Percentiles rank a stretch among this genome's conserved stretches.
Evolutionary conservation across 2,329 filamentous ascomycete genomes (phyloP).

Genomic region (Colletotrichum phormii): DNA sequence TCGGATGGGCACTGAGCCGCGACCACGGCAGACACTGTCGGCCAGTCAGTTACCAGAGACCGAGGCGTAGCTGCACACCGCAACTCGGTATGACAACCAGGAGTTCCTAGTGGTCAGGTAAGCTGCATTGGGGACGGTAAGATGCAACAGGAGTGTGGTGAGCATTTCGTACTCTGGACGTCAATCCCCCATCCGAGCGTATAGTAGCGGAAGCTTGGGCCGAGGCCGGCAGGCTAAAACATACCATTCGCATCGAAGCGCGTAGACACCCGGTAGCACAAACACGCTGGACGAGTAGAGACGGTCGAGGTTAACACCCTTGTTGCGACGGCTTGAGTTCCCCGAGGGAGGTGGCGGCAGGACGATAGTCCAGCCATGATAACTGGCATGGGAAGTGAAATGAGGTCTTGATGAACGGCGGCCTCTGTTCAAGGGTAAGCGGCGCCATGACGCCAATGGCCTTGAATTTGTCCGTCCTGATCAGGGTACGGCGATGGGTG

Average conservation of each 20-base stretch:
- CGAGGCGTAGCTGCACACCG: constrained; percentile 13
- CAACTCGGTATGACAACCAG: constrained; percentile 5
- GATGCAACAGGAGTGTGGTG: not conserved
- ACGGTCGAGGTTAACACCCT: not conserved
- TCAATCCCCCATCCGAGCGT: constrained; percentile 7
- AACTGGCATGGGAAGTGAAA: constrained; percentile 26
- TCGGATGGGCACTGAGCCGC: constrained; percentile 24
- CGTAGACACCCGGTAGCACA: constrained; percentile 7
- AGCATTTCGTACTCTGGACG: not conserved
- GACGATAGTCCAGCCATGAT: constrained; percentile 10
- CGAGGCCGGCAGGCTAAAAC: constrained; percentile 17
- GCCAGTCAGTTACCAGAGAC: not conserved
- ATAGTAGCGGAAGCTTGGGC: not conserved
- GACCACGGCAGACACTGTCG: constrained; percentile 4
- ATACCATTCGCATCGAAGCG: constrained; percentile 12
- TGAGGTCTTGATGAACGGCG: constrained; percentile 20
- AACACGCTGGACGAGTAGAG: constrained; percentile 2
- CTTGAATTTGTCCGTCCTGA: not conserved
- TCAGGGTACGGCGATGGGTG: not conserved
- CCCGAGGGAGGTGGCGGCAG: not conserved
- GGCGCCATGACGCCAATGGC: constrained; percentile 22
- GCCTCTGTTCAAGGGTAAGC: not conserved
- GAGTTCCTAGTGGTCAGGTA: constrained; percentile 5
- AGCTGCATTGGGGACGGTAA: constrained; percentile 5
- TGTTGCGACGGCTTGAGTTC: constrained; percentile 1